These are phyloP conservation scores for Dentipellis fragilis DNA, from an alignment of 768 basidiomycete genomes.

Conservation along the genomic window DNA sequence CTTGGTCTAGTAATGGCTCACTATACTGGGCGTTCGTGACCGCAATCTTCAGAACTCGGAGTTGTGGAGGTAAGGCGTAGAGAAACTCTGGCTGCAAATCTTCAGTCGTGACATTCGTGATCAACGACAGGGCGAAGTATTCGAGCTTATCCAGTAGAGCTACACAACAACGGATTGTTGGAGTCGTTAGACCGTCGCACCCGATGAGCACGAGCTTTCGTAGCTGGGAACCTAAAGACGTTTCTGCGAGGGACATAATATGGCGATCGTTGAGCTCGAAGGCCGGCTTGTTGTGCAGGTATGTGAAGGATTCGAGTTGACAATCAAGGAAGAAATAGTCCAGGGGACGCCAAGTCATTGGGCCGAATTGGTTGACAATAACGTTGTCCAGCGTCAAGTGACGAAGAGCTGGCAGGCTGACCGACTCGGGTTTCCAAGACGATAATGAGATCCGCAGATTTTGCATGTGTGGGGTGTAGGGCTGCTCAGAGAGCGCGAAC, in stretches of 20 bases:
- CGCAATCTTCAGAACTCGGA: slow-evolving; percentile 26
- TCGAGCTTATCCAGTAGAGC: slow-evolving; percentile 19
- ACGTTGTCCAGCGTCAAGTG: slow-evolving; percentile 23
- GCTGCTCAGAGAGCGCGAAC: slow-evolving; percentile 19
- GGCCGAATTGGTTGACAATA: slow-evolving; percentile 27
- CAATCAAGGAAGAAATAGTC: slow-evolving; percentile 19
- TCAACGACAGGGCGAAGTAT: slow-evolving; percentile 26
- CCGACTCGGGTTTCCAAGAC: not conserved
- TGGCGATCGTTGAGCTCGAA: slow-evolving; percentile 28
- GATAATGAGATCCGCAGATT: too few species aligned
- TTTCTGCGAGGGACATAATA: slow-evolving; percentile 21
- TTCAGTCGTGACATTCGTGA: slow-evolving; percentile 18
- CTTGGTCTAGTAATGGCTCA: slow-evolving; percentile 21
- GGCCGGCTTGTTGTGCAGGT: slow-evolving; percentile 23
- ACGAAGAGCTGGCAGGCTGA: slow-evolving; percentile 16
- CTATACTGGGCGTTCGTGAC: slow-evolving; percentile 27
- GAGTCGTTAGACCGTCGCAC: slow-evolving; percentile 23
- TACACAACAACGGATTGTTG: slow-evolving; percentile 21
- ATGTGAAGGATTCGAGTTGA: slow-evolving; percentile 25
- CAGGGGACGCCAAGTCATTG: slow-evolving; percentile 13
- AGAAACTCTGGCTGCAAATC: slow-evolving; percentile 26
- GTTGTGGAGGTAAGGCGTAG: slow-evolving; percentile 18
- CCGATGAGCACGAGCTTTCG: slow-evolving; percentile 26
- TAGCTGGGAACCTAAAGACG: slow-evolving; percentile 14
- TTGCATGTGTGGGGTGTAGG: slow-evolving; percentile 9